These are phyloP conservation scores for Debaryomycetaceae sp. DNA, from an alignment of 1,139 yeast genomes.

Conservation along the genomic window DNA sequence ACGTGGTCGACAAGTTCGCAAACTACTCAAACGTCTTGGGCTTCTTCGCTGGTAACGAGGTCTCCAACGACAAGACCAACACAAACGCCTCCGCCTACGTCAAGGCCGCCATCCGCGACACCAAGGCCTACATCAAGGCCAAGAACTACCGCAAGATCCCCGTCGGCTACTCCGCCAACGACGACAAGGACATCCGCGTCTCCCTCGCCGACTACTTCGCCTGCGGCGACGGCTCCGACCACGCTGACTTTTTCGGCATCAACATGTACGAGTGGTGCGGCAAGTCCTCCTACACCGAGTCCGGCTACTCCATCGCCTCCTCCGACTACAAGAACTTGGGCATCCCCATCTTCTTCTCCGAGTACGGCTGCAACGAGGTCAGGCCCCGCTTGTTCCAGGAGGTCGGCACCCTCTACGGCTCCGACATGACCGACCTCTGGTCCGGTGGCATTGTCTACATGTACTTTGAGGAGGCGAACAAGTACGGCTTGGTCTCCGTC, in stretches of 20 bases:
- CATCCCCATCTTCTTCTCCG: constrained; percentile 81
- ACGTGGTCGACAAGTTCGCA: constrained; percentile 62
- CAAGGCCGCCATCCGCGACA: constrained; percentile 82
- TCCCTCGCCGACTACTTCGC: constrained; percentile 72
- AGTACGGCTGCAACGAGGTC: constrained; percentile 79
- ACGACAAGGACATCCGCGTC: constrained; percentile 61
- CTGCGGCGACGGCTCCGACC: constrained; percentile 52
- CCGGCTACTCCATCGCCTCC: constrained; percentile 73
- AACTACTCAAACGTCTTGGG: constrained; percentile 70
- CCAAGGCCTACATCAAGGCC: constrained; percentile 60
- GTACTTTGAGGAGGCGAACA: constrained; percentile 53
- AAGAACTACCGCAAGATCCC: constrained; percentile 65
- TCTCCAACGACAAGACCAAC: constrained; percentile 60
- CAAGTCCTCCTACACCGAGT: constrained; percentile 42
- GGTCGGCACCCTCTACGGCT: constrained; percentile 48
- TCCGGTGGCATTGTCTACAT: constrained; percentile 71
- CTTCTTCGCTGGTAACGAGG: constrained; percentile 90
- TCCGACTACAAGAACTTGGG: constrained; percentile 58
- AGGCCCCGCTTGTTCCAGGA: constrained; percentile 65
- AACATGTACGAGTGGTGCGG: constrained; percentile 99
- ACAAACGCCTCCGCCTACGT: constrained; percentile 79
- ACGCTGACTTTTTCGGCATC: constrained; percentile 86
- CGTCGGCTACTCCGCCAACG: constrained; percentile 85
- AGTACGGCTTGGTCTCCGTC: constrained; percentile 61
- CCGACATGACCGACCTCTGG: constrained; percentile 27